phyloP scores from a whole-genome alignment of 1,284 basidiomycete genomes.

The Moniliophthora roreri region DNA sequence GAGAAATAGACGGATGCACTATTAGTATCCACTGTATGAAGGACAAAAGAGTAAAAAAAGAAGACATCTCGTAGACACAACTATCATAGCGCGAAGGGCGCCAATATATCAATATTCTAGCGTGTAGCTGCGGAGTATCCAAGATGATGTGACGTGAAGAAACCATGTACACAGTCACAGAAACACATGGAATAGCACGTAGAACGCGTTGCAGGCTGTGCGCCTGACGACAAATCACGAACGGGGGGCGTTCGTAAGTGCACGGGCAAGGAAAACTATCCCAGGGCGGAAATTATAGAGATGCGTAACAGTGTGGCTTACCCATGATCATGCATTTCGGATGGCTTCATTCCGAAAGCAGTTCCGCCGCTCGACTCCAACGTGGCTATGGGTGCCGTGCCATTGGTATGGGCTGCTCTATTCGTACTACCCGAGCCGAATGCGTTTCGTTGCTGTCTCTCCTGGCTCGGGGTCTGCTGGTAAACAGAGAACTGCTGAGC shows the following conservation, averaged over 20 bases:
- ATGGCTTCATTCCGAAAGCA: conserved; percentile 62
- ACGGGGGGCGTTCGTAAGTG: too few relatives aligned
- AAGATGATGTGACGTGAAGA: neutral
- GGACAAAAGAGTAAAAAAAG: neutral
- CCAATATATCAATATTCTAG: neutral
- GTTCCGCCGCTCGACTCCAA: conserved; percentile 32
- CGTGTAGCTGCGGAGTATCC: conserved; percentile 1
- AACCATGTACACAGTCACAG: neutral
- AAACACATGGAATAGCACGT: neutral
- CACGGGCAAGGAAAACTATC: too few relatives aligned
- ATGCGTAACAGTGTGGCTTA: conserved; percentile 58
- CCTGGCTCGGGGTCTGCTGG: conserved; percentile 67
- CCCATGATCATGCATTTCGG: conserved; percentile 94
- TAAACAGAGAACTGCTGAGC: conserved; percentile 69
- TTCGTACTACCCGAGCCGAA: conserved; percentile 8
- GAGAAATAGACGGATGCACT: conserved; percentile 17
- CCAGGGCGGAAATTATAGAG: too few relatives aligned
- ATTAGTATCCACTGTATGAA: conserved; percentile 20
- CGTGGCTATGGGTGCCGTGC: conserved; percentile 17
- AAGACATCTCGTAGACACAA: neutral
- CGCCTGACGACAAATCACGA: too few relatives aligned
- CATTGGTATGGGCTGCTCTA: conserved; percentile 9
- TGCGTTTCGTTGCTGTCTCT: conserved; percentile 48
- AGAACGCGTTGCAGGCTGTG: neutral
- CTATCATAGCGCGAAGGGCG: neutral